phyloP scores from a whole-genome alignment of 208 protist species.

The Eutreptiella sp. region DNA sequence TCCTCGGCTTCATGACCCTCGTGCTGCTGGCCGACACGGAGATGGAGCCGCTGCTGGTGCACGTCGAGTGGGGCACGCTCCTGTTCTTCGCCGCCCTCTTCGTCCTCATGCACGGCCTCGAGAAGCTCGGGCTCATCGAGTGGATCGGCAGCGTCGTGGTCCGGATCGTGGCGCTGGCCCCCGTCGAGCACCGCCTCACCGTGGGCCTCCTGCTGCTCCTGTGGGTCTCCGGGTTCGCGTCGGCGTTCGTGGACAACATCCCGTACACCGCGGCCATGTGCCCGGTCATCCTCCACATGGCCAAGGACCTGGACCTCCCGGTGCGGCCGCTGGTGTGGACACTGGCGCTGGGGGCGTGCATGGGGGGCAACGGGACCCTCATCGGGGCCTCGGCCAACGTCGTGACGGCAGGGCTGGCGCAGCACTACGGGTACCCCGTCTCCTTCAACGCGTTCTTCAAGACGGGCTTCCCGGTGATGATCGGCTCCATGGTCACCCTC shows the following conservation, averaged over 20 bases:
- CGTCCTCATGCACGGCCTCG: slow-evolving; percentile 35
- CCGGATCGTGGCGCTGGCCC: too few species aligned
- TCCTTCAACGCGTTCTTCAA: slow-evolving; percentile 32
- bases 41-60: slow-evolving; percentile 33
- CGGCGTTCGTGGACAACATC: slow-evolving; percentile 38
- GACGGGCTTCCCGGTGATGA: slow-evolving; percentile 47
- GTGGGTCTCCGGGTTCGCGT: slow-evolving; percentile 42
- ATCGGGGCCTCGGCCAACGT: slow-evolving; percentile 52
- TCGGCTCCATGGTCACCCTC: slow-evolving; percentile 27
- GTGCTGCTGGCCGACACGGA: slow-evolving; percentile 27
- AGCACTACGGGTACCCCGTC: slow-evolving; percentile 32
- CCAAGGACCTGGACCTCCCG: slow-evolving; percentile 29
- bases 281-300: slow-evolving; percentile 42
- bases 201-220: too few species aligned
- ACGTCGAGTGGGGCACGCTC: slow-evolving; percentile 41
- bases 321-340: slow-evolving; percentile 47
- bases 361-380: slow-evolving; percentile 54
- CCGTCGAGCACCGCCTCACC: too few species aligned
- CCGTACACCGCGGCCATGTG: slow-evolving; percentile 36
- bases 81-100: slow-evolving; percentile 46
- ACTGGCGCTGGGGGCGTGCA: slow-evolving; percentile 46
- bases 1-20: slow-evolving; percentile 35
- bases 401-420: slow-evolving; percentile 37
- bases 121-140: slow-evolving; percentile 26
- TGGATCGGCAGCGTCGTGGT: too few species aligned